phyloP scores from a whole-genome alignment of 768 basidiomycete species.

The Trametes cubensis region DNA sequence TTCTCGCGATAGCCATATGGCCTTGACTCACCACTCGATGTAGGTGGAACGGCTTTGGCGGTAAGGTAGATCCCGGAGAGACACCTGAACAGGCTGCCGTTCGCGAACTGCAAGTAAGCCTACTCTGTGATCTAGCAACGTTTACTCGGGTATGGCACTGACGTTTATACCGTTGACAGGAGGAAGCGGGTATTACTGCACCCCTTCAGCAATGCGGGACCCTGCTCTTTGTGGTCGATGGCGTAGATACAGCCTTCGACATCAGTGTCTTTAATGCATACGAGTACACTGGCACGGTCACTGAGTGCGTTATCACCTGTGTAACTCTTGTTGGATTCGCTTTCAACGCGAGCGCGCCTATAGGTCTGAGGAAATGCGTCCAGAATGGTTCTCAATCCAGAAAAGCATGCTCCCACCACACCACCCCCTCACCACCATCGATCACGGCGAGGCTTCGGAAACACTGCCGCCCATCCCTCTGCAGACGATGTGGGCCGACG shows the following conservation, averaged over 20 bases:
- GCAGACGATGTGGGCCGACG: slow-evolving; percentile 63
- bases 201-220: slow-evolving; percentile 63
- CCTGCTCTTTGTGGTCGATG: slow-evolving; percentile 62
- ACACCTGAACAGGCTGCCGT: slow-evolving; percentile 66
- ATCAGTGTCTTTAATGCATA: slow-evolving; percentile 74
- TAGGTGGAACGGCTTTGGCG: slow-evolving; percentile 89
- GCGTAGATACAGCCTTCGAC: slow-evolving; percentile 61
- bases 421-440: neutral
- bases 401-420: slow-evolving; percentile 19
- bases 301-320: slow-evolving; percentile 58
- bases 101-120: slow-evolving; percentile 67
- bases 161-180: slow-evolving; percentile 49
- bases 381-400: slow-evolving; percentile 68
- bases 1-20: neutral
- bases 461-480: slow-evolving; percentile 56
- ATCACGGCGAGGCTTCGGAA: neutral
- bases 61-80: slow-evolving; percentile 81
- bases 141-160: neutral
- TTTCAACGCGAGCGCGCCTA: neutral
- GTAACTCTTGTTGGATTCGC: neutral
- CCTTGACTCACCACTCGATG: neutral
- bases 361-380: slow-evolving; percentile 88
- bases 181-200: slow-evolving; percentile 79
- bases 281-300: slow-evolving; percentile 58
- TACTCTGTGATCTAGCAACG: neutral